These are phyloP conservation scores for Chlorella sorokiniana DNA, from an alignment of 139 green algal species.

Conservation along the genomic window DNA sequence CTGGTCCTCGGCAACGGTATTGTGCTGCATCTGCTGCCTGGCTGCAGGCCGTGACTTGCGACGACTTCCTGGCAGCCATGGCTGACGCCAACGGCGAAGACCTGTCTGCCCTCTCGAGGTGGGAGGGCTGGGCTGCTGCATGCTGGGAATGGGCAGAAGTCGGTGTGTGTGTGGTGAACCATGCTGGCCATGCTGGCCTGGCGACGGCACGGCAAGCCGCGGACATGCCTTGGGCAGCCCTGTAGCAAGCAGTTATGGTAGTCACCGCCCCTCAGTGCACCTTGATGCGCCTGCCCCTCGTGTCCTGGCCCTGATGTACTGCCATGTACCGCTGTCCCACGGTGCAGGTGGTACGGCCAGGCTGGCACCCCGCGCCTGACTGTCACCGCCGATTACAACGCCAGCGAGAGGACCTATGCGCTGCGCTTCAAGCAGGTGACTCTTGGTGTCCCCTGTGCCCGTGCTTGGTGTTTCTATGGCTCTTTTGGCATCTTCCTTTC, in stretches of 20 bases:
- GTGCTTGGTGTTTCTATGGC: too few relatives aligned
- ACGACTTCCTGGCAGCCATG: slow-evolving; percentile 98
- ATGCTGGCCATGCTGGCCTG: too few relatives aligned
- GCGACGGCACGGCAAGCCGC: too few relatives aligned
- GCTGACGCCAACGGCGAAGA: slow-evolving; percentile 91
- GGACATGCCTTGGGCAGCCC: too few relatives aligned
- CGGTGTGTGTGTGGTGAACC: too few relatives aligned
- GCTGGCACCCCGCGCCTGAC: slow-evolving; percentile 88
- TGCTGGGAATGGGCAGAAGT: background rate
- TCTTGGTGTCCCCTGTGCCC: too few relatives aligned
- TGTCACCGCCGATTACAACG: slow-evolving; percentile 76
- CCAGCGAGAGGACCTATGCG: slow-evolving; percentile 76
- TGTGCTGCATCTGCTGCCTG: too few relatives aligned
- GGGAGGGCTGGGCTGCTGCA: too few relatives aligned
- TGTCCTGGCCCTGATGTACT: background rate
- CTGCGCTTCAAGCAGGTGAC: slow-evolving; percentile 62
- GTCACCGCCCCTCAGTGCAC: too few relatives aligned
- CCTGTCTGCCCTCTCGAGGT: slow-evolving; percentile 64
- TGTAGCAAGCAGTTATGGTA: too few relatives aligned
- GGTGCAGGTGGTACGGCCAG: slow-evolving; percentile 81
- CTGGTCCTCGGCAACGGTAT: too few relatives aligned
- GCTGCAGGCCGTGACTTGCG: slow-evolving; percentile 89
- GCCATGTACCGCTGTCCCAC: background rate
- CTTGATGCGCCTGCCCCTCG: background rate
- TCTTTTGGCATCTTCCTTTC: too few relatives aligned